Evolutionary conservation across 2,329 filamentous ascomycete species (phyloP), one percentile per base, ranked within the genome.

Genomic region (Alternaria longipes): DNA sequence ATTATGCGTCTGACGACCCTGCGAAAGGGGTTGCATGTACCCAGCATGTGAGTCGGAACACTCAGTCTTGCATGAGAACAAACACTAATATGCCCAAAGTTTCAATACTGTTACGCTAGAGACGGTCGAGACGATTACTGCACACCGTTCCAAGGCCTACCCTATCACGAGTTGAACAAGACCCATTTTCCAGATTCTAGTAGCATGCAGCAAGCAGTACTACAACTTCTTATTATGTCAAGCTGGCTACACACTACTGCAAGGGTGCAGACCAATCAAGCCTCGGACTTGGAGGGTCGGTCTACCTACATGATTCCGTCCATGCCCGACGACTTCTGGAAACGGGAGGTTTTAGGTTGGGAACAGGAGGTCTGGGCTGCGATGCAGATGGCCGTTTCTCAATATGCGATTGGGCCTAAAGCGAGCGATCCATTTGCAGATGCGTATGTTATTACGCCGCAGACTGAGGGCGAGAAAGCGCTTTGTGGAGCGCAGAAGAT

Each of bases 261-360:
- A 28, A 47, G 20, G 1, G n/a, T 47, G 24, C 28, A 30, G 44
- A 28, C 44, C 5, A 30, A 26, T 20, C 18, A 47, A 22, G 20
- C 51, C n/a, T 24, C 24, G 24, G 24, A 24, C 24, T 24, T 24
- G 4, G 24, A 24, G 24, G 24, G 24, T 24, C 24, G 24, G 24
- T 24, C 24, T 24, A 24, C 24, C 24, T 24, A 24, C 24, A 24
- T 24, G 24, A 24, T 24, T 24, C 24, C 24, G 24, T 24, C 24
- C 24, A 24, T 68, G 42, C 36, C 69, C 20, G 34, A 64, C 14
- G 62, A 70, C 12, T 68, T 70, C 45, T 73, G 70, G 69, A 50
- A 69, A 12, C 54, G 44, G 3, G 70, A 73, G 46, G 34, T 70
- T 16, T 45, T 58, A 5, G 62, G 60, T 3, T 73, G 70, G 70